These are phyloP conservation scores for Paraconiothyrium sp. DNA, from an alignment of 2,329 filamentous ascomycete species.

Conservation along the genomic window DNA sequence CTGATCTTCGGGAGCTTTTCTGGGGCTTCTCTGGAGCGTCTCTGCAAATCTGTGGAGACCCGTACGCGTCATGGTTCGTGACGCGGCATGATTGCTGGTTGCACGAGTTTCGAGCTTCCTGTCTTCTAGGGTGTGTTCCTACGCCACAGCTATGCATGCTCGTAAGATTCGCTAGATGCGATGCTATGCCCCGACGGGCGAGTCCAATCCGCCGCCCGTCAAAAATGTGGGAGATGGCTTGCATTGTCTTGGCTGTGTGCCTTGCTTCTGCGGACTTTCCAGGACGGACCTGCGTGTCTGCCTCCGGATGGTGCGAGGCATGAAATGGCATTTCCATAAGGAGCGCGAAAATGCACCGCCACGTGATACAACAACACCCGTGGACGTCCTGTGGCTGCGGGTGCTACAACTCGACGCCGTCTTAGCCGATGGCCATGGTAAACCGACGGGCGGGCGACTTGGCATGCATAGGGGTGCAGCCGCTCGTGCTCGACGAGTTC, in stretches of 20 bases:
- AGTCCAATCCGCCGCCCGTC: neutral
- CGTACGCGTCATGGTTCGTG: neutral
- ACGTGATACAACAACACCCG: conserved; percentile 4
- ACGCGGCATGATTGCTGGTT: neutral
- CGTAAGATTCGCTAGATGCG: neutral
- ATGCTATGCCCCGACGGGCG: neutral
- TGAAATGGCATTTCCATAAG: neutral
- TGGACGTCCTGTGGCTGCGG: conserved; percentile 5
- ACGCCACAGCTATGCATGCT: neutral
- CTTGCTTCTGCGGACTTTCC: conserved; percentile 7
- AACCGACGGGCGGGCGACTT: conserved; percentile 5
- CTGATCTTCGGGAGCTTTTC: neutral
- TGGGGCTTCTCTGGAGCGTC: neutral
- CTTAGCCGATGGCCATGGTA: conserved; percentile 1
- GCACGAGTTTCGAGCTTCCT: conserved; percentile 1
- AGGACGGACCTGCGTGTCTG: too few relatives aligned
- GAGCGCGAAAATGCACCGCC: neutral
- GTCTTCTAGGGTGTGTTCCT: neutral
- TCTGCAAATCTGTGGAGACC: neutral
- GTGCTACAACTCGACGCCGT: neutral
- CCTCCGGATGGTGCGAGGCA: too few relatives aligned
- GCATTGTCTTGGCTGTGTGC: neutral
- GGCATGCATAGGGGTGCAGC: neutral
- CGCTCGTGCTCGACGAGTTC: neutral
- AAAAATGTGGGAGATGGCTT: too few relatives aligned